Percentiles rank a stretch among this genome's conserved stretches.
These are phyloP conservation scores for Eucalyptus albens DNA, from an alignment of 345 rosid genomes.

Conservation along the genomic window DNA sequence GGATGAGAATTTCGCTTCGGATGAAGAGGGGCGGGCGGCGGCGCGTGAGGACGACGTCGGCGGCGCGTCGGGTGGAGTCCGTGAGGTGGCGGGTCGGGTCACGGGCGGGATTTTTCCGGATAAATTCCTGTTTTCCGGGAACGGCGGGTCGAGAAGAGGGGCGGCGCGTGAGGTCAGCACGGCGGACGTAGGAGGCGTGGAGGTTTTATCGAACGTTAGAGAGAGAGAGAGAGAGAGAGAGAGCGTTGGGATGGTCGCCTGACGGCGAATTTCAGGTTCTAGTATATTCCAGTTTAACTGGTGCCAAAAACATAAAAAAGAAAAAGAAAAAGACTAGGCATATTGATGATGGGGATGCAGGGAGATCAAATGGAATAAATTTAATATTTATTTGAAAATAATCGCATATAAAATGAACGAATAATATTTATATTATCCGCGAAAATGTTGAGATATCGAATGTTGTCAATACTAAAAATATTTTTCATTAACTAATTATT, in stretches of 20 bases:
- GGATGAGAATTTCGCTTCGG: background rate
- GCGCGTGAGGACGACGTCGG: too few species aligned
- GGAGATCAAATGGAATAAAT: background rate
- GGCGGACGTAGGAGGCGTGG: background rate
- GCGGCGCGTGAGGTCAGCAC: background rate
- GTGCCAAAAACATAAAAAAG: background rate
- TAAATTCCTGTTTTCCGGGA: background rate
- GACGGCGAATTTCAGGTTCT: constrained; percentile 6
- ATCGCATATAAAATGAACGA: background rate
- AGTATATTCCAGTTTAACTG: background rate
- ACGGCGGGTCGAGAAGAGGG: background rate
- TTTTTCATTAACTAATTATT: background rate
- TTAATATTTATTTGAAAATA: background rate
- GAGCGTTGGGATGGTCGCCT: background rate
- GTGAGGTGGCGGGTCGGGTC: background rate
- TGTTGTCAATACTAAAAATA: background rate
- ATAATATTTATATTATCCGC: background rate
- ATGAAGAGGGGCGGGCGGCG: background rate
- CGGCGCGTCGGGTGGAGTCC: background rate
- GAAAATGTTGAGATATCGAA: accelerated
- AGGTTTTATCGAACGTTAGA: background rate
- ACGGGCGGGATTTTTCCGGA: background rate
- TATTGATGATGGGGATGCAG: background rate
- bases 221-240: background rate
- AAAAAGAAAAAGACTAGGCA: background rate